Percentiles rank a stretch among this genome's conserved stretches.
phyloP scores from a whole-genome alignment of 2,329 filamentous ascomycete species.

The Monilinia polystroma region DNA sequence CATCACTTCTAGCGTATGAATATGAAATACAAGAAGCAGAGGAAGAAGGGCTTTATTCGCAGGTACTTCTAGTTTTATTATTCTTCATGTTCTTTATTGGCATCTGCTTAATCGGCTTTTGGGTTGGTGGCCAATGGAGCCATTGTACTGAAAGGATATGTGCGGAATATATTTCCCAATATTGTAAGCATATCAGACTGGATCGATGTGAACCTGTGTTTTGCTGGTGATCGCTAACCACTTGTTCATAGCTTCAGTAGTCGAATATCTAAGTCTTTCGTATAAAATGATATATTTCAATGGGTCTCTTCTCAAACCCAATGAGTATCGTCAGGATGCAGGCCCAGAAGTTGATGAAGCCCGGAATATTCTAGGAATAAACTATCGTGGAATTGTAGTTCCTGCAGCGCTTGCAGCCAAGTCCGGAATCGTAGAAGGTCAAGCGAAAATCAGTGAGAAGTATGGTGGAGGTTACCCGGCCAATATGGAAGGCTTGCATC shows the following conservation, averaged over 20 bases:
- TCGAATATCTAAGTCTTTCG: background rate
- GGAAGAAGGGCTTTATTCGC: background rate
- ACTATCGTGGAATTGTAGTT: slow-evolving; percentile 3
- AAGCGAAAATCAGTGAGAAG: slow-evolving; percentile 3
- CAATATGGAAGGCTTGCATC: slow-evolving; percentile 6
- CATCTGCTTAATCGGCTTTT: slow-evolving; percentile 5
- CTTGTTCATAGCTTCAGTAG: background rate
- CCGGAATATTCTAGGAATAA: slow-evolving; percentile 3
- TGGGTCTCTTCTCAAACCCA: background rate
- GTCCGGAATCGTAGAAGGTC: background rate
- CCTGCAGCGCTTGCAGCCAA: background rate
- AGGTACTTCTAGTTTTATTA: background rate
- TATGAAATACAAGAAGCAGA: background rate
- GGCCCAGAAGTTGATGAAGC: background rate
- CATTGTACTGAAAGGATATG: background rate
- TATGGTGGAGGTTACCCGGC: slow-evolving; percentile 7
- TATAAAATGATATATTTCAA: slow-evolving; percentile 5
- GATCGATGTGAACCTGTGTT: background rate
- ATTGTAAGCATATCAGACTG: background rate
- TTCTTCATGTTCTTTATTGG: slow-evolving; percentile 8
- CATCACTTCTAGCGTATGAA: background rate
- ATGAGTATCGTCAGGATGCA: background rate
- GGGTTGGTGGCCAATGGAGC: background rate
- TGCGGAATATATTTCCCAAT: slow-evolving; percentile 1
- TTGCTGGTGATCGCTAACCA: background rate